Conservation (phyloP, 768 basidiomycete genomes). For the Agrocybe chaxingu region DNA sequence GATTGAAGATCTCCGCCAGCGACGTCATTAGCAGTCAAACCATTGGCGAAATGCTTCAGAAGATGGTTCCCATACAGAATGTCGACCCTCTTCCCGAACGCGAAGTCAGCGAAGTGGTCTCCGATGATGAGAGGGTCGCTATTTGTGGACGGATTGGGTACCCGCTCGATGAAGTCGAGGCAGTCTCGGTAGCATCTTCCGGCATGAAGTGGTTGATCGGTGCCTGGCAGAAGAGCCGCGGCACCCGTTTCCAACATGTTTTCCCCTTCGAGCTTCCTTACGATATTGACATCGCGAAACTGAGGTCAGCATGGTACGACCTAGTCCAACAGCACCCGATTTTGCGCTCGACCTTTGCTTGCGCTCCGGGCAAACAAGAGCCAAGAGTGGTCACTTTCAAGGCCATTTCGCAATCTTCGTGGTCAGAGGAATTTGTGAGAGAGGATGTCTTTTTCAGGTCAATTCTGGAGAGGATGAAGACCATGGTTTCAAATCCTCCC, state of each 20-base stretch:
- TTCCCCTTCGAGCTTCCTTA: slow-evolving; percentile 35
- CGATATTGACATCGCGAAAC: slow-evolving; percentile 22
- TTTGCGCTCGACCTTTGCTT: slow-evolving; percentile 41
- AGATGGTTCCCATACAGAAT: slow-evolving; percentile 1
- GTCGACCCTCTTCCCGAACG: not conserved
- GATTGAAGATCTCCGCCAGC: slow-evolving; percentile 29
- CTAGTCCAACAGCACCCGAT: slow-evolving; percentile 34
- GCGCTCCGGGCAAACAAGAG: slow-evolving; percentile 17
- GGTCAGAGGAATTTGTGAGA: slow-evolving; percentile 18
- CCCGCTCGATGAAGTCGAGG: slow-evolving; percentile 16
- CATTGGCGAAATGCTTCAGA: slow-evolving; percentile 26
- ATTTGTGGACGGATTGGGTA: slow-evolving; percentile 18
- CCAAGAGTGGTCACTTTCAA: slow-evolving; percentile 26
- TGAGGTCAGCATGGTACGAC: slow-evolving; percentile 34
- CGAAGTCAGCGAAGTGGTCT: slow-evolving; percentile 2
- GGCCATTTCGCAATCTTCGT: slow-evolving; percentile 11
- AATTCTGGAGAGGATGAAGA: slow-evolving; percentile 20
- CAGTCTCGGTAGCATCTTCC: slow-evolving; percentile 21
- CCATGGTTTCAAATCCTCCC: slow-evolving; percentile 21
- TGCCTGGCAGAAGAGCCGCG: slow-evolving; percentile 40
- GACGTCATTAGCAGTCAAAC: slow-evolving; percentile 41
- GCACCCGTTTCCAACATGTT: slow-evolving; percentile 39
- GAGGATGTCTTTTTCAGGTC: slow-evolving; percentile 11
- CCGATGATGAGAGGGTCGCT: slow-evolving; percentile 14
- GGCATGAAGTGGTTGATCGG: slow-evolving; percentile 37